Percentiles rank a stretch among this genome's conserved stretches.
These are phyloP conservation scores for Adenanthera pavonina DNA, from an alignment of 306 rosid genomes.

Conservation along the genomic window DNA sequence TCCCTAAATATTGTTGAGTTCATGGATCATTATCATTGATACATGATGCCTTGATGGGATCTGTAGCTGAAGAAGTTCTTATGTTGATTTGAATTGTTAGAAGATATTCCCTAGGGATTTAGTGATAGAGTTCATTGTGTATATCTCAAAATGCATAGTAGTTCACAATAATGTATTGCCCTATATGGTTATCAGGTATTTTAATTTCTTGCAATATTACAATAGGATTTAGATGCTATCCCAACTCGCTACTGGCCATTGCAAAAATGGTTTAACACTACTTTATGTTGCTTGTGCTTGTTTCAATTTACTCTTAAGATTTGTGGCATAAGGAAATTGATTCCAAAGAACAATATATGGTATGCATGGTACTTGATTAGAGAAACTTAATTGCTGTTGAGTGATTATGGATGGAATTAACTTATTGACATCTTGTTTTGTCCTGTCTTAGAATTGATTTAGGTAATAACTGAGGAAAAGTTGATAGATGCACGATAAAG, in stretches of 20 bases:
- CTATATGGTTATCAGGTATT: not conserved
- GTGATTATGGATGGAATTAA: not conserved
- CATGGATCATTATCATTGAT: not conserved
- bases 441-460: not conserved
- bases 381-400: not conserved
- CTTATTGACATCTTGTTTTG: slow-evolving; percentile 4
- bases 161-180: not conserved
- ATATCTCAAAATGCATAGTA: not conserved
- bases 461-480: not conserved
- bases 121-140: not conserved
- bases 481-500: not conserved
- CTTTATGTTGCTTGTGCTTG: not conserved
- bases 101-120: slow-evolving; percentile 1
- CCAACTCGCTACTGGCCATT: not conserved
- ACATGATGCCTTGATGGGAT: not conserved
- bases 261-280: not conserved
- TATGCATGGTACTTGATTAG: not conserved
- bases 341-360: not conserved
- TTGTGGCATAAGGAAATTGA: not conserved
- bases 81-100: not conserved
- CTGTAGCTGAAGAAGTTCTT: not conserved
- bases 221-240: slow-evolving; percentile 12
- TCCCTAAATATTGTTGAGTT: not conserved
- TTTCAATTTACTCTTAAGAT: not conserved
- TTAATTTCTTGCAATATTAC: not conserved